Evolutionary conservation across 768 basidiomycete species (phyloP).

Genomic region (Pleurotus tuoliensis): DNA sequence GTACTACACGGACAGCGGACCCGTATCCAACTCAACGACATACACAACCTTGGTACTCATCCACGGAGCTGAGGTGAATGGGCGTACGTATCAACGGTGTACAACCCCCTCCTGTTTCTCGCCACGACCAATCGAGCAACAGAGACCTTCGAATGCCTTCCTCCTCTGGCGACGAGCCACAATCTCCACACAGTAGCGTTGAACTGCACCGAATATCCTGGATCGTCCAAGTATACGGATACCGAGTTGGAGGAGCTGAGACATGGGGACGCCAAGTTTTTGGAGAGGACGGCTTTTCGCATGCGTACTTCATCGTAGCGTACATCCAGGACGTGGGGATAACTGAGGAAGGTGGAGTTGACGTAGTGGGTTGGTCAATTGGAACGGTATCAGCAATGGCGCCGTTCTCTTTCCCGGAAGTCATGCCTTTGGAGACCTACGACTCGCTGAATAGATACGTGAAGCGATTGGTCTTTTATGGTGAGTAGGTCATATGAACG

Average conservation of each 20-base stretch:
- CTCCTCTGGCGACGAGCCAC: constrained; percentile 13
- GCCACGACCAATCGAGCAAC: not conserved
- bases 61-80: constrained; percentile 18
- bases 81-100: constrained; percentile 10
- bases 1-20: constrained; percentile 1
- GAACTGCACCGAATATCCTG: constrained; percentile 11
- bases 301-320: constrained; percentile 14
- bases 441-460: constrained; percentile 9
- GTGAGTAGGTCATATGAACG: constrained; percentile 20
- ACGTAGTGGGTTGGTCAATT: constrained; percentile 18
- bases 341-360: constrained; percentile 16
- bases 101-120: not conserved
- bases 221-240: constrained; percentile 17
- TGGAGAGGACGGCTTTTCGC: constrained; percentile 14
- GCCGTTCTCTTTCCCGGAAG: constrained; percentile 5
- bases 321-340: constrained; percentile 14
- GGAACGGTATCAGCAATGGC: constrained; percentile 11
- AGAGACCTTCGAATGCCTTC: constrained; percentile 18
- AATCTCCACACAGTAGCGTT: constrained; percentile 7
- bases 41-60: constrained; percentile 20
- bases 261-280: not conserved
- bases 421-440: not conserved
- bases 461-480: constrained; percentile 13
- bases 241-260: constrained; percentile 20
- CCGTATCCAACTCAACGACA: not conserved